Evolutionary conservation across 208 protist species (phyloP).

Genomic region (Kentomonas sorsogonicus): DNA sequence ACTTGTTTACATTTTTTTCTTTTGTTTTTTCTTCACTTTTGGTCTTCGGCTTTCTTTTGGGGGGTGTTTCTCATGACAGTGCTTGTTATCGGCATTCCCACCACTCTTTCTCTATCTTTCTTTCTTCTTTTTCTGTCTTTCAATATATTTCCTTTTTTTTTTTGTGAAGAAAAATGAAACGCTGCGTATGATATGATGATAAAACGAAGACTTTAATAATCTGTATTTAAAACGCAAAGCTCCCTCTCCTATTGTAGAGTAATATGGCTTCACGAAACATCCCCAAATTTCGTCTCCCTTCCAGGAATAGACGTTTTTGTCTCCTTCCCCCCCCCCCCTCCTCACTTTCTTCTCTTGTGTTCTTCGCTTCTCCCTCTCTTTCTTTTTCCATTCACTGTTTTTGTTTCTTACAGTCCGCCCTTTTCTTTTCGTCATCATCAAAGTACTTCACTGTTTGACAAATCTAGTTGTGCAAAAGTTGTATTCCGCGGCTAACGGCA

Average conservation of each 20-base stretch:
- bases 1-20: neutral
- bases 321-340: no score
- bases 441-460: no score
- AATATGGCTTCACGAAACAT: no score
- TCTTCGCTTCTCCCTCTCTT: no score
- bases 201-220: neutral
- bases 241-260: no score
- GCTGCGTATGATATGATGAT: neutral
- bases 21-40: conserved; percentile 7
- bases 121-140: conserved; percentile 4
- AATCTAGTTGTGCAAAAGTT: no score
- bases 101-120: conserved; percentile 1
- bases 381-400: neutral
- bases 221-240: neutral
- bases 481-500: no score
- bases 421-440: no score
- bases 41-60: conserved; percentile 1
- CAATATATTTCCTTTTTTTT: conserved; percentile 1
- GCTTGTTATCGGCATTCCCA: neutral
- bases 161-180: neutral
- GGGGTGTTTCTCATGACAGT: neutral
- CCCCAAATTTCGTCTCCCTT: neutral
- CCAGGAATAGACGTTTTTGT: no score
- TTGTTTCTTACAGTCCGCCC: conserved; percentile 5
- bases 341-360: no score